These are phyloP conservation scores for Brassica napus DNA, from an alignment of 345 rosid genomes.

Conservation along the genomic window DNA sequence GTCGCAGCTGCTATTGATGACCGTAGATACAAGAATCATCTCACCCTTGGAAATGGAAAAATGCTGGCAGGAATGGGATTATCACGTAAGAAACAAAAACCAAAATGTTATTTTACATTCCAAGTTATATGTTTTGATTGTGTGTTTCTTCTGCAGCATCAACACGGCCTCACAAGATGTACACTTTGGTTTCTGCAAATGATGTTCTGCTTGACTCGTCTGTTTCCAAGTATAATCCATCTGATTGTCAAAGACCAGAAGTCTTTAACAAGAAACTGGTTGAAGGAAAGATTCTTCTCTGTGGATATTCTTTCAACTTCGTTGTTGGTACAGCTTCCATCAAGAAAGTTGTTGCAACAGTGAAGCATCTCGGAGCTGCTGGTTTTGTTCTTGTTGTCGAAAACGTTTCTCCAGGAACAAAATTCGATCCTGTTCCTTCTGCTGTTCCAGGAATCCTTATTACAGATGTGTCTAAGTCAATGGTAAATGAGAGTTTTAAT, in stretches of 20 bases:
- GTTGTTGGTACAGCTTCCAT: constrained; percentile 91
- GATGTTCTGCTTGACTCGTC: constrained; percentile 88
- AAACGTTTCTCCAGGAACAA: constrained; percentile 90
- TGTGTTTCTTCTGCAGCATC: constrained; percentile 63
- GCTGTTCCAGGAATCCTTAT: constrained; percentile 83
- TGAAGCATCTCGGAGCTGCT: constrained; percentile 81
- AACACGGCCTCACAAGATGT: constrained; percentile 66
- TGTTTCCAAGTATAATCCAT: constrained; percentile 68
- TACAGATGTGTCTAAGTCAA: constrained; percentile 75
- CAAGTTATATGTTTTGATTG: neutral
- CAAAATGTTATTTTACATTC: constrained; percentile 29
- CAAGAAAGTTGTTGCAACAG: constrained; percentile 89
- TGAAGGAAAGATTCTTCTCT: constrained; percentile 86
- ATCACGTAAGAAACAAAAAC: constrained; percentile 58
- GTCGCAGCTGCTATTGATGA: constrained; percentile 52
- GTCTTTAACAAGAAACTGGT: constrained; percentile 77
- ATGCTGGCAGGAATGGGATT: constrained; percentile 76
- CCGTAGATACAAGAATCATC: constrained; percentile 87
- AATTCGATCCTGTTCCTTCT: constrained; percentile 92
- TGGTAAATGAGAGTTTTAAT: constrained; percentile 50
- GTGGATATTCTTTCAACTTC: constrained; percentile 97
- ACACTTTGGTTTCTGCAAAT: constrained; percentile 87
- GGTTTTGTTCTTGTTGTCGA: constrained; percentile 99
- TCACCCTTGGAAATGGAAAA: constrained; percentile 83
- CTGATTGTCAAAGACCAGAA: constrained; percentile 97